Conservation (phyloP, 2,329 filamentous ascomycete genomes). For the Sarocladium kiliense region DNA sequence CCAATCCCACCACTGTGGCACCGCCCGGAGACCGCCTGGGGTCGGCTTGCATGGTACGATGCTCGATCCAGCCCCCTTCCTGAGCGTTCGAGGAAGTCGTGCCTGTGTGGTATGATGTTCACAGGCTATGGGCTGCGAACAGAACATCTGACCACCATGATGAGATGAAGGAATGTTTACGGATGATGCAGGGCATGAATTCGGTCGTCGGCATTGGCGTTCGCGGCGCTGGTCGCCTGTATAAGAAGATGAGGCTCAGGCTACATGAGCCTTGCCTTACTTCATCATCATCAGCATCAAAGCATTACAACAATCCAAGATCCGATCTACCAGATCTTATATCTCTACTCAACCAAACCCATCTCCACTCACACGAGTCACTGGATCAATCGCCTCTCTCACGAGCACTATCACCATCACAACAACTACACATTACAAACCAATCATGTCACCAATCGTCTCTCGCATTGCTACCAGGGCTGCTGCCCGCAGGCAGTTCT, state of each 20-base stretch:
- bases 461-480: slow-evolving; percentile 1
- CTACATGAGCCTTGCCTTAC: not conserved
- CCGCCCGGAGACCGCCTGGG: slow-evolving; percentile 1
- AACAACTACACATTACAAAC: not conserved
- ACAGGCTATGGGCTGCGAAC: not conserved
- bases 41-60: slow-evolving; percentile 5
- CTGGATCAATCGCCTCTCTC: not conserved
- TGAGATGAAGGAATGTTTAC: slow-evolving; percentile 3
- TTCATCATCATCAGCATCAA: slow-evolving; percentile 9
- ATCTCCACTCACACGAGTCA: slow-evolving; percentile 1
- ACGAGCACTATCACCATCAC: slow-evolving; percentile 3
- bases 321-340: slow-evolving; percentile 1
- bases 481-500: slow-evolving; percentile 5
- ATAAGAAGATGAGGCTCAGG: not conserved
- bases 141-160: slow-evolving; percentile 9
- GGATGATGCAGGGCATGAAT: not conserved
- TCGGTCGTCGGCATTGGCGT: not conserved
- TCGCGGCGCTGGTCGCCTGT: not conserved
- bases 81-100: not conserved
- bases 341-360: not conserved
- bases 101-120: not conserved
- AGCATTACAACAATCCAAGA: not conserved
- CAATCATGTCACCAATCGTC: slow-evolving; percentile 5
- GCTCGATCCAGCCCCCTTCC: not conserved
- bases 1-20: not conserved